phyloP scores from a whole-genome alignment of 257 asterid genomes.

The Solanum chmielewskii region DNA sequence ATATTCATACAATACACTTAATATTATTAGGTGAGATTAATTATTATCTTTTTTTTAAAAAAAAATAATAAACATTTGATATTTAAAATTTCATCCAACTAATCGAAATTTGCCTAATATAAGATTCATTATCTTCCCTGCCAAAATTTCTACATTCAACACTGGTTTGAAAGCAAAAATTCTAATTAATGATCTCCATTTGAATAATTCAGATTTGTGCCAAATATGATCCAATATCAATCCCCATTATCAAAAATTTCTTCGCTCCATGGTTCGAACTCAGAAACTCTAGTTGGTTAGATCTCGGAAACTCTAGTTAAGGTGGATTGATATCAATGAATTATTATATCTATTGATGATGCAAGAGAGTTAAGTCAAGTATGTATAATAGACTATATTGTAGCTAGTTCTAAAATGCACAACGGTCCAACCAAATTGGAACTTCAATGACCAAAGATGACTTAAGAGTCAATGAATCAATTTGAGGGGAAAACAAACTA shows the following conservation, averaged over 20 bases:
- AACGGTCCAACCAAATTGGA: neutral
- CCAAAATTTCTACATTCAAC: neutral
- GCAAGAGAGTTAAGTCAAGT: neutral
- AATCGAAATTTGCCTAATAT: neutral
- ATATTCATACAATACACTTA: neutral
- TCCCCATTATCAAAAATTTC: neutral
- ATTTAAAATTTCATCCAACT: too few relatives aligned
- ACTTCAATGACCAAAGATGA: neutral
- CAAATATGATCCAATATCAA: neutral
- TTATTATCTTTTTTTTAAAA: too few relatives aligned
- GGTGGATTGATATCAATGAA: neutral
- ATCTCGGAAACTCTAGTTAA: neutral
- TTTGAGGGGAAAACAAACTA: neutral
- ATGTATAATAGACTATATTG: neutral
- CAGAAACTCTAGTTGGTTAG: fast-evolving
- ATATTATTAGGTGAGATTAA: neutral
- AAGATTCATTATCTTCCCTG: neutral
- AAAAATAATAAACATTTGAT: neutral
- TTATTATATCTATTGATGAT: neutral
- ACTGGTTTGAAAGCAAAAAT: too few relatives aligned
- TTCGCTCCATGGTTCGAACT: neutral
- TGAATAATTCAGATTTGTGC: neutral
- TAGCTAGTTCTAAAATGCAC: neutral
- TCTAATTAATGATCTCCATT: too few relatives aligned
- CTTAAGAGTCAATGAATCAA: neutral